Evolutionary conservation across 495 filamentous ascomycete genomes (phyloP), one percentile per base, ranked within the genome.

Genomic region (Tuber melanosporum): DNA sequence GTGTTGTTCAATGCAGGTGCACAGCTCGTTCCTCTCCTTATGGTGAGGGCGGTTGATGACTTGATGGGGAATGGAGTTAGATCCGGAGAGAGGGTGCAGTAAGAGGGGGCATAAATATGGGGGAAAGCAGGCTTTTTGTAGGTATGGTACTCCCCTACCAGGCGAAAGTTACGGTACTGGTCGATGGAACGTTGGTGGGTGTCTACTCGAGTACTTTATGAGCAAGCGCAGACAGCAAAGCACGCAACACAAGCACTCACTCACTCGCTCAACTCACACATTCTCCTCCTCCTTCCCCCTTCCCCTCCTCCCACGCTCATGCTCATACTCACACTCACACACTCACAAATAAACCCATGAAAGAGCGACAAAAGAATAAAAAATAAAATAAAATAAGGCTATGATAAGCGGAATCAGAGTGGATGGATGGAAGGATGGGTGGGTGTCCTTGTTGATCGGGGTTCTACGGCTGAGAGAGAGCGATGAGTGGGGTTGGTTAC

Each of bases 401-500:
- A 43, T 43, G 42, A 43, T 43, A 78, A 71, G 76, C 44, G 78
- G 73, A 71, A 79, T 47, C 70, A 62, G 46, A 76, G 75, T 80
- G 73, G 71, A 52, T 74, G 52, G 52, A 15, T 62, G 52, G 39
- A 41, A 41, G 39, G 52, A 15, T 66, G 77, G 74, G 32, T 78
- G 77, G 74, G 45, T 78, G 74, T 74, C 74, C 77, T 79, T 78
- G 47, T 22, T 46, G 41, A 79, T 80, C 78, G 77, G 78, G 77
- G 77, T 52, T 80, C 78, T 74, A 79, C 78, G 78, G 78, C 77
- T 80, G 78, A 80, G 76, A 39, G 76, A 39, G 76, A 80, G 57
- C 57, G 77, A 75, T 80, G 78, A 80, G 78, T 80, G 78, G 77
- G 78, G 78, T 80, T 80, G 73, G 78, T 71, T 79, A 75, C 77